phyloP scores from a whole-genome alignment of 371 early-diverging fungal genomes.

The Dichotomocladium elegans region DNA sequence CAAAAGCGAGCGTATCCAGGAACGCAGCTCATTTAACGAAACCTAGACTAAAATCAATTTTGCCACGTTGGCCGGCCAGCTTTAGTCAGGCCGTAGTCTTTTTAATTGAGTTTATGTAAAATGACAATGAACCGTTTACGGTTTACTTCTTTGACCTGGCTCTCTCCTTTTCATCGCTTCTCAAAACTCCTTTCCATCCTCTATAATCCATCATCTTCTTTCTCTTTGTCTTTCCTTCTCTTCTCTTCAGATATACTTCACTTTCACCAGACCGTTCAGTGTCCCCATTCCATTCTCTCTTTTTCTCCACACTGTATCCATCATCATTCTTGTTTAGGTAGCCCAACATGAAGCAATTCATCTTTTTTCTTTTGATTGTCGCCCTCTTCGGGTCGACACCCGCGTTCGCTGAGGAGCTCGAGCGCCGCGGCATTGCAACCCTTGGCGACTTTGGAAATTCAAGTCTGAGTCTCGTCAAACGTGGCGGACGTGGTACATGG shows the following conservation, averaged over 20 bases:
- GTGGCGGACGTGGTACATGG: constrained; percentile 44
- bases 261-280: too few species aligned
- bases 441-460: constrained; percentile 24
- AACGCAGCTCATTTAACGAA: not conserved
- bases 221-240: constrained; percentile 9
- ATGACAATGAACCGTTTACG: not conserved
- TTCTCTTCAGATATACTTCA: not conserved
- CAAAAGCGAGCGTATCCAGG: not conserved
- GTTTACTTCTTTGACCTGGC: not conserved
- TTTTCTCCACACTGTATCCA: not conserved
- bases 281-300: constrained; percentile 10
- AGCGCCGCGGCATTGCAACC: constrained; percentile 33
- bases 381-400: constrained; percentile 2
- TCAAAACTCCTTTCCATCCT: constrained; percentile 6
- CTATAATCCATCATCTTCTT: constrained; percentile 2
- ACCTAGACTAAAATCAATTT: not conserved
- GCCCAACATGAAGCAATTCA: constrained; percentile 3
- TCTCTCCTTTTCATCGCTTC: constrained; percentile 3
- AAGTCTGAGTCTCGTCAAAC: constrained; percentile 23
- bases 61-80: not conserved
- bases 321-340: too few species aligned
- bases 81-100: not conserved
- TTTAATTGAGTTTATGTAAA: not conserved
- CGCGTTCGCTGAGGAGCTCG: constrained; percentile 16
- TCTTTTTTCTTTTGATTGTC: constrained; percentile 2